Percentiles rank a stretch among this genome's conserved stretches.
phyloP scores from a whole-genome alignment of 371 early-diverging fungal species.

The Mucor circinelloides region DNA sequence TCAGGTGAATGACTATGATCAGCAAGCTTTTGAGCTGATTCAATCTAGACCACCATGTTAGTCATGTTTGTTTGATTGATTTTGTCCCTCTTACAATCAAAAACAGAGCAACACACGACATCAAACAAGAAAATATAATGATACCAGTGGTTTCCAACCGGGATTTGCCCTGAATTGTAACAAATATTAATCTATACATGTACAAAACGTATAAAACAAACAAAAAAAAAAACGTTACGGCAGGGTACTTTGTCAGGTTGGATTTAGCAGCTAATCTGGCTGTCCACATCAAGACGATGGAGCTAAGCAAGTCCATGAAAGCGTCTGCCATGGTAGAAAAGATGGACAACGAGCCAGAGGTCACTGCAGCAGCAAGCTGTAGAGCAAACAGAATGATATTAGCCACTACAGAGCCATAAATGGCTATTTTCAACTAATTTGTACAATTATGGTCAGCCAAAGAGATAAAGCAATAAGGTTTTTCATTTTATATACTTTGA shows the following conservation, averaged over 20 bases:
- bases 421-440: slow-evolving; percentile 74
- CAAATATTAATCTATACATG: not conserved
- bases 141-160: slow-evolving; percentile 92
- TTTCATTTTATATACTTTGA: slow-evolving; percentile 48
- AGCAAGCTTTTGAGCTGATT: slow-evolving; percentile 60
- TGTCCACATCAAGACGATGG: slow-evolving; percentile 69
- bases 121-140: slow-evolving; percentile 90
- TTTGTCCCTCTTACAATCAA: slow-evolving; percentile 60
- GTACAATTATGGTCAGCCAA: not conserved
- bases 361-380: slow-evolving; percentile 83
- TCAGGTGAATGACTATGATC: slow-evolving; percentile 48
- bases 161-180: slow-evolving; percentile 69
- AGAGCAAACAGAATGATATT: slow-evolving; percentile 81
- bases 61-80: not conserved
- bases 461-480: not conserved
- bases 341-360: slow-evolving; percentile 83
- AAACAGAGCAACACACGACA: slow-evolving; percentile 89
- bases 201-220: not conserved
- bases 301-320: slow-evolving; percentile 87
- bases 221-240: slow-evolving; percentile 40
- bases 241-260: slow-evolving; percentile 78
- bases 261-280: slow-evolving; percentile 62
- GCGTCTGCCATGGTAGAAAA: slow-evolving; percentile 94
- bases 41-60: slow-evolving; percentile 45
- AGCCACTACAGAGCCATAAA: slow-evolving; percentile 81